These are phyloP conservation scores for Trametes meyenii DNA, from an alignment of 768 basidiomycete genomes.

Conservation along the genomic window DNA sequence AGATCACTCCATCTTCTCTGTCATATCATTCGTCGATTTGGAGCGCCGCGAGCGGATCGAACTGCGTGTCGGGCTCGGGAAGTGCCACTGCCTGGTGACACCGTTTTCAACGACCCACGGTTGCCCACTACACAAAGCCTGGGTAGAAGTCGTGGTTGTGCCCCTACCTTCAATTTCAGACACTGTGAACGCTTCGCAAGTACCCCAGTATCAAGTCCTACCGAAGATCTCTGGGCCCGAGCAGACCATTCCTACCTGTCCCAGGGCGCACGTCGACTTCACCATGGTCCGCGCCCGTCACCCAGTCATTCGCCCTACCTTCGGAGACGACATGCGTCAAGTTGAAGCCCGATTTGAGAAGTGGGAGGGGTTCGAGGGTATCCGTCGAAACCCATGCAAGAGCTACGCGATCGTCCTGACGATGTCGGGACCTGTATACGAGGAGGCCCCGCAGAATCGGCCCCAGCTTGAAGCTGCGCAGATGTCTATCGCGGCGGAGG, in stretches of 20 bases:
- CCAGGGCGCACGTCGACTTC: not conserved
- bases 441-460: too few relatives aligned
- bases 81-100: not conserved
- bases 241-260: not conserved
- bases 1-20: not conserved
- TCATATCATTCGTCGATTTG: not conserved
- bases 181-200: not conserved
- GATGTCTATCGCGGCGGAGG: too few relatives aligned
- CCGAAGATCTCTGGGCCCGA: not conserved
- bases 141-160: not conserved
- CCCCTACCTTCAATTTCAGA: not conserved
- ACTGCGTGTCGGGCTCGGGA: not conserved
- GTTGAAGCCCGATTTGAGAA: not conserved
- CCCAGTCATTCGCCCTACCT: not conserved
- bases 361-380: not conserved
- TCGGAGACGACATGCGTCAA: not conserved
- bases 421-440: not conserved
- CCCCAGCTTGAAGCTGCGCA: too few relatives aligned
- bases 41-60: not conserved
- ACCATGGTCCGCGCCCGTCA: not conserved
- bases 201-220: not conserved
- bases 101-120: not conserved
- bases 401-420: not conserved
- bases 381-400: constrained; percentile 1
- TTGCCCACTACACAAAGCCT: not conserved